Base-by-base conservation (phyloP, 2,329 filamentous ascomycete species). In the Trichothecium sympodiale region DNA sequence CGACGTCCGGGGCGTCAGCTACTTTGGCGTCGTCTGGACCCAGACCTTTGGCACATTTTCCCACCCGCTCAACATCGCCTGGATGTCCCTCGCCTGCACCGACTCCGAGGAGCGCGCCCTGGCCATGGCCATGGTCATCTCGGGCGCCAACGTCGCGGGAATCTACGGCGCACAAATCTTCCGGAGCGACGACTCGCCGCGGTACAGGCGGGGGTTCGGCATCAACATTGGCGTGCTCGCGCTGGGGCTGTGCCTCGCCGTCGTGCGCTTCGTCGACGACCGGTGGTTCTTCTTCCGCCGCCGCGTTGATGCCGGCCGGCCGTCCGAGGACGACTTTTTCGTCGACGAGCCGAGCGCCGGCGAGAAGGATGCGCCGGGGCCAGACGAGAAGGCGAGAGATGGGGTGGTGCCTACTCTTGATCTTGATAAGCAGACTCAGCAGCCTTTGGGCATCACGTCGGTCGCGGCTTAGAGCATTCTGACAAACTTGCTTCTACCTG, bases 141-240 rank as follows among this genome's bases (percentile, higher is more conserved):
- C 77, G 72, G 67, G 68, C 15, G 74, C 71, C 33, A 78, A 78
- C 43, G 70, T 69, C 17, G 71, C 72, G 0, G 72, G 71, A 16
- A 77, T 78, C 35, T 72, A 74, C 37, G 74, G 73, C 4, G 70
- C 70, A 0, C 72, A 77, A 47, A 68, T 77, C 40, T 77, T 77
- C 60, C 66, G 66, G 16, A 43, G 52, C 0, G 67, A 73, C 35
- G 69, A 74, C 43, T 52, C 50, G 31, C 69, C 70, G 0, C 54
- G 59, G 2, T 74, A 74, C 47, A 61, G 63, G 3, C 61, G 66
- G 13, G 69, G 60, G 2, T 75, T 72, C 46, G 59, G 53, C 16
- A 52, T 69, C 38, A 56, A 56, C 29, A 63, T 64, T 18, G 60
- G 53, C 4, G 54, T 71, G 0, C 55, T 71, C 5, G 44, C 58